Evolutionary conservation across 257 asterid species (phyloP), one percentile per base, ranked within the genome.

Genomic region (Henckelia pumila): DNA sequence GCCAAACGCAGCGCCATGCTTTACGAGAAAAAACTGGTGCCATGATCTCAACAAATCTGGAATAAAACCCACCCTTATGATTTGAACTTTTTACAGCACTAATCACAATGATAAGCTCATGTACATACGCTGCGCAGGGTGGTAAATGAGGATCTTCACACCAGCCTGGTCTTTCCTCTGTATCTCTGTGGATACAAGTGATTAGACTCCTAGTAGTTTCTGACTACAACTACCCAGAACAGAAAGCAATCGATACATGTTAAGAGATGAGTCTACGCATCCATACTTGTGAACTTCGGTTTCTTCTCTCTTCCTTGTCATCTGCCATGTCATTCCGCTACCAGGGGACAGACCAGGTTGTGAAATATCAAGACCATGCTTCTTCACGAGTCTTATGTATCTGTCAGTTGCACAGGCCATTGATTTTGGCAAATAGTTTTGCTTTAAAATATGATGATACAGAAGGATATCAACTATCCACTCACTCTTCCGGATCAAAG

Each of bases 111-210:
- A 62, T 24, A 14, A 40, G 59, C 26, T 58, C 66, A 63, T 61
- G 20, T 32, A 69, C 93, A 33, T 88, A 93, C 99, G 95, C 97
- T 70, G 99, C 99, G 79, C 99, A 93, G n/a, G 99, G 99, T 64
- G 99, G 96, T 81, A 88, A 67, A 66, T 84, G 97, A 65, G 96
- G 95, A 79, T 90, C 95, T 19, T 71, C 6, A 71, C 99, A 93
- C 94, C 94, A 93, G 56, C 96, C 97, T 0, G 95, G 86, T 67
- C 91, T 84, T 80, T 90, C 99, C 80, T 84, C 88, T 7, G 95
- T 86, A 61, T 80, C 90, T 88, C 97, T 89, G 71, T 37, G 44
- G 66, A 72, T 68, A 61, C 68, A 50, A 33, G 59, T 62, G 59
- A 50, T 35, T 16, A 71, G 33, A 66, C 68, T 76, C 14, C 71